These are phyloP conservation scores for Coleophoma crateriformis DNA, from an alignment of 2,329 filamentous ascomycete species.

Conservation along the genomic window DNA sequence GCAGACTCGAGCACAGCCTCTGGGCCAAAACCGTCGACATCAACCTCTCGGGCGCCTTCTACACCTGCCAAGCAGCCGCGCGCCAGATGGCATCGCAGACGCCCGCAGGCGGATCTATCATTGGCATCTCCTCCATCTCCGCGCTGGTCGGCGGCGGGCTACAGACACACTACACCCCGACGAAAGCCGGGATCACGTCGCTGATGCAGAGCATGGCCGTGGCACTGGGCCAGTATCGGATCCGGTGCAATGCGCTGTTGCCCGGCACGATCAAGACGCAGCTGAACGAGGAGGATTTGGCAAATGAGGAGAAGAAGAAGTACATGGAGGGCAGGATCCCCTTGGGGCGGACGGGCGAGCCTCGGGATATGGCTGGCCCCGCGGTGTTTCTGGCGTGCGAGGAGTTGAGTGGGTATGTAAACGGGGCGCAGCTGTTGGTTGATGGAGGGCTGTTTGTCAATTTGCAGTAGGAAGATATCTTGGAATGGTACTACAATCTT, in stretches of 20 bases:
- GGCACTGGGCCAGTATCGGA: conserved; percentile 68
- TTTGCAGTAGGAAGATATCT: conserved; percentile 50
- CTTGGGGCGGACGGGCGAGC: conserved; percentile 65
- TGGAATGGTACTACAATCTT: too few relatives aligned
- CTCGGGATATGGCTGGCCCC: conserved; percentile 73
- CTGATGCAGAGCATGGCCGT: conserved; percentile 82
- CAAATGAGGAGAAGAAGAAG: conserved; percentile 61
- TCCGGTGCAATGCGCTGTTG: conserved; percentile 78
- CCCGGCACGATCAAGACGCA: conserved; percentile 81
- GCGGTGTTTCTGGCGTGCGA: conserved; percentile 81
- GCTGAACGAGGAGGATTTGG: conserved; percentile 77
- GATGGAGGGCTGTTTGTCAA: conserved; percentile 90
- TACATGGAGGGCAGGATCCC: conserved; percentile 84
- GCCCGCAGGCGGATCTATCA: conserved; percentile 72
- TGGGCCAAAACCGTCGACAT: conserved; percentile 68
- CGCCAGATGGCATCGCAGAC: conserved; percentile 69
- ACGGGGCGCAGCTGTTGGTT: conserved; percentile 76
- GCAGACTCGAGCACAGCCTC: conserved; percentile 60
- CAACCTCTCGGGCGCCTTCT: conserved; percentile 87
- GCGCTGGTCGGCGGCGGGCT: conserved; percentile 72
- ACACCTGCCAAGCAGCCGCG: conserved; percentile 78
- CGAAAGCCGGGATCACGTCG: conserved; percentile 75
- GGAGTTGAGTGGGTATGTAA: conserved; percentile 74
- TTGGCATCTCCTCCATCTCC: conserved; percentile 67
- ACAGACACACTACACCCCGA: conserved; percentile 84